Evolutionary conservation across 371 early-diverging fungal genomes (phyloP).

Genomic region (Mortierella sp.): DNA sequence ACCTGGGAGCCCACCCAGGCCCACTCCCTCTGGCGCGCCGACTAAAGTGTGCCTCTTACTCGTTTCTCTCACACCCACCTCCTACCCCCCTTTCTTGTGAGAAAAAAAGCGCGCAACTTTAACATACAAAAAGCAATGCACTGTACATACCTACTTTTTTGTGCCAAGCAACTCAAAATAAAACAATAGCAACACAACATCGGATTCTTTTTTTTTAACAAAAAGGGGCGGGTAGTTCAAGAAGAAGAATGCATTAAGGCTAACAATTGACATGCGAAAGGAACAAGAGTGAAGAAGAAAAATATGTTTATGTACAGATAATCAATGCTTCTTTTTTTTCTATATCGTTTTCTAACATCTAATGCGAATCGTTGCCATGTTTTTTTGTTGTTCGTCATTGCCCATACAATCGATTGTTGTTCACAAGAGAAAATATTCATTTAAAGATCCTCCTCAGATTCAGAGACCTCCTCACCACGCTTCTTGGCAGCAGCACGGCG

Average conservation of each 20-base stretch:
- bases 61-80: too few relatives aligned
- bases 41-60: slow-evolving; percentile 34
- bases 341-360: not conserved
- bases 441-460: slow-evolving; percentile 18
- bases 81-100: too few relatives aligned
- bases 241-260: not conserved
- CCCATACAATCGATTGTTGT: not conserved
- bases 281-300: not conserved
- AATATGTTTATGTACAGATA: not conserved
- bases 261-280: not conserved
- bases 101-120: too few relatives aligned
- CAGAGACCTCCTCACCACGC: slow-evolving; percentile 42
- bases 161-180: too few relatives aligned
- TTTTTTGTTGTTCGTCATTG: not conserved
- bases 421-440: too few relatives aligned
- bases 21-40: slow-evolving; percentile 68
- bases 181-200: not conserved
- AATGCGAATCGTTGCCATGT: not conserved
- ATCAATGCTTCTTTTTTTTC: not conserved
- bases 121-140: too few relatives aligned
- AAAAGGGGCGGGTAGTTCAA: not conserved
- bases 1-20: slow-evolving; percentile 68
- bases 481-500: slow-evolving; percentile 21
- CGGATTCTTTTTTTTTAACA: not conserved
- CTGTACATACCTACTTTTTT: too few relatives aligned